phyloP scores from a whole-genome alignment of 179 eudicot genomes.

The Vitellaria paradoxa region DNA sequence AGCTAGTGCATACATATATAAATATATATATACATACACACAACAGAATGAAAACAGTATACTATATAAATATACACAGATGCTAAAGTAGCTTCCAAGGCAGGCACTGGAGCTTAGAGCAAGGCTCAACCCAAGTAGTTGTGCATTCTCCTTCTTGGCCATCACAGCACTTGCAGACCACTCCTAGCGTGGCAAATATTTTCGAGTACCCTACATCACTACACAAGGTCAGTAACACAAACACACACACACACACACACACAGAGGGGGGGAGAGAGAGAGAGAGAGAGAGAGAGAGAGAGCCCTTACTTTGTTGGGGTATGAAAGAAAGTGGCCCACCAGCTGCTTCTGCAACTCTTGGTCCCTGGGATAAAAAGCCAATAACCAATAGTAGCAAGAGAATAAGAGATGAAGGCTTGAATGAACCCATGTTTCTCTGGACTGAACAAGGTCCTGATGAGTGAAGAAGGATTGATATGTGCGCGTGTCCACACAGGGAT shows the following conservation, averaged over 20 bases:
- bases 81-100: slow-evolving; percentile 34
- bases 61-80: too few species aligned
- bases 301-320: slow-evolving; percentile 21
- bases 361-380: slow-evolving; percentile 6
- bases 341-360: slow-evolving; percentile 14
- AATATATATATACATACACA: too few species aligned
- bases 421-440: slow-evolving; percentile 2
- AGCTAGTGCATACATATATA: neutral
- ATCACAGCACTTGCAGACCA: slow-evolving; percentile 47
- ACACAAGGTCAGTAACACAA: too few species aligned
- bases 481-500: too few species aligned
- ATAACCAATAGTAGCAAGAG: slow-evolving; percentile 18
- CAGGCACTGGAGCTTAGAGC: slow-evolving; percentile 27
- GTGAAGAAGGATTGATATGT: too few species aligned
- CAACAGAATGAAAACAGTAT: neutral
- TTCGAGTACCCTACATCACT: slow-evolving; percentile 11
- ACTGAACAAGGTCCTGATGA: too few species aligned
- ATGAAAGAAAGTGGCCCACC: slow-evolving; percentile 11
- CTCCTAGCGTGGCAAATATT: slow-evolving; percentile 24
- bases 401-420: slow-evolving; percentile 10
- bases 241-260: too few species aligned
- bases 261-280: neutral
- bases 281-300: neutral
- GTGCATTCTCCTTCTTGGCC: slow-evolving; percentile 26
- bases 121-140: slow-evolving; percentile 25